Percentiles rank a stretch among this genome's conserved stretches.
Conservation (phyloP, 2,329 filamentous ascomycete species). For the Helminthosporium solani region DNA sequence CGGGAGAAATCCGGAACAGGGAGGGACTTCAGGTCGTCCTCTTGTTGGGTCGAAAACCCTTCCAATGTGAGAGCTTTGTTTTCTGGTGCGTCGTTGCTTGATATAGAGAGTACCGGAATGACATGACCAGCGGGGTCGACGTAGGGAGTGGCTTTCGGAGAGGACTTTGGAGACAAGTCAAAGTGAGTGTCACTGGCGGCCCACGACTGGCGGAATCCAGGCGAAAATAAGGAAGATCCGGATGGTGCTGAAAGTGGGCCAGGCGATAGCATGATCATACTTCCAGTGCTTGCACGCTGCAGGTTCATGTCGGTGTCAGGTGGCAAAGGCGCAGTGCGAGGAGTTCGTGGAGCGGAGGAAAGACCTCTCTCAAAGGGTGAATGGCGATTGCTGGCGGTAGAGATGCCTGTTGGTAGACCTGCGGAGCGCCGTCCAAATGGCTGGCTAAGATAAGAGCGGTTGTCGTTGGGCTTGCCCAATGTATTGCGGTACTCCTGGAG, state of each 20-base stretch:
- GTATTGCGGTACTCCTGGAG: slow-evolving; percentile 71
- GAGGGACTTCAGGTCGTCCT: slow-evolving; percentile 14
- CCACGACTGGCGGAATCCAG: slow-evolving; percentile 45
- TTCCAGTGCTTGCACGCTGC: slow-evolving; percentile 48
- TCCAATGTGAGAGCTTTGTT: slow-evolving; percentile 10
- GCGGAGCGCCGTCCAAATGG: slow-evolving; percentile 36
- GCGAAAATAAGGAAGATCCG: slow-evolving; percentile 32
- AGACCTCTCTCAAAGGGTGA: slow-evolving; percentile 36
- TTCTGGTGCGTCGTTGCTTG: slow-evolving; percentile 22
- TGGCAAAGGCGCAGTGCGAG: slow-evolving; percentile 42
- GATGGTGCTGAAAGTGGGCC: slow-evolving; percentile 44
- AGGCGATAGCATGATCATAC: slow-evolving; percentile 45
- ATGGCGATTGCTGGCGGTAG: slow-evolving; percentile 28
- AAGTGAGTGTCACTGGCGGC: slow-evolving; percentile 40
- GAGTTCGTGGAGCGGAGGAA: slow-evolving; percentile 36
- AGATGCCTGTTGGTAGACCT: slow-evolving; percentile 28
- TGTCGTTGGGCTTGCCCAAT: slow-evolving; percentile 43
- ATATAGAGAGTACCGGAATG: slow-evolving; percentile 39
- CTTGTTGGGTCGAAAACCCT: slow-evolving; percentile 12
- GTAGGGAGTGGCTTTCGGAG: slow-evolving; percentile 32
- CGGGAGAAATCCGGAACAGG: slow-evolving; percentile 43
- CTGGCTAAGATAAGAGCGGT: slow-evolving; percentile 32
- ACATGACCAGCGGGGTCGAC: slow-evolving; percentile 42
- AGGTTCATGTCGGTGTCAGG: slow-evolving; percentile 51
- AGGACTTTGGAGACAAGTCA: slow-evolving; percentile 31